Conservation (phyloP, 1,284 basidiomycete species). For the Marasmius sp. region DNA sequence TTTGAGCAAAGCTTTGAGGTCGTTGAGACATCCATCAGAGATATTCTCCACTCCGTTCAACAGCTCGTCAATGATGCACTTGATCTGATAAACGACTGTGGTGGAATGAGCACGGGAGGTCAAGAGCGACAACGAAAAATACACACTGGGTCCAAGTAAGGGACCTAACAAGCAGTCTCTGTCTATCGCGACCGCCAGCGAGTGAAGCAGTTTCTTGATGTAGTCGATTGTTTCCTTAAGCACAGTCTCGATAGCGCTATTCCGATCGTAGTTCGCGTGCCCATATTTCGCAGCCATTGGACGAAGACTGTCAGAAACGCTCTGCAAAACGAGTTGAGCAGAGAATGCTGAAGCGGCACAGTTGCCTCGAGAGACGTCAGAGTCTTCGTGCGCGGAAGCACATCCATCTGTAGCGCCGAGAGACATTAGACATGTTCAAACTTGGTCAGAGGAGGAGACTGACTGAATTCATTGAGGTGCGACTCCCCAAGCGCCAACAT, state of each 20-base stretch:
- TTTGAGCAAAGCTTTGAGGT: background rate
- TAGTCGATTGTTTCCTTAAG: conserved; percentile 51
- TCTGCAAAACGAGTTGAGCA: conserved; percentile 39
- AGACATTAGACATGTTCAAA: background rate
- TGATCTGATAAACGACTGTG: conserved; percentile 47
- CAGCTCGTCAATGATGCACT: conserved; percentile 44
- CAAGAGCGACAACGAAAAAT: conserved; percentile 5
- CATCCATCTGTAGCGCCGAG: background rate
- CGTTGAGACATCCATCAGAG: conserved; percentile 18
- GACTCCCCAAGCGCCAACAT: conserved; percentile 13
- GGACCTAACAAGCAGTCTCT: conserved; percentile 46
- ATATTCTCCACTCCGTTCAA: conserved; percentile 41
- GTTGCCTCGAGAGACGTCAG: conserved; percentile 10
- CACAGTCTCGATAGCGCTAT: conserved; percentile 43
- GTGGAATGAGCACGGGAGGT: conserved; percentile 3
- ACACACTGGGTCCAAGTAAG: conserved; percentile 50
- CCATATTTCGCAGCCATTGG: conserved; percentile 46
- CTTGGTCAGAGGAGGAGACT: background rate
- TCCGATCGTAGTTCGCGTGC: conserved; percentile 50
- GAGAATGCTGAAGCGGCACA: conserved; percentile 34
- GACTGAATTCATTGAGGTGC: background rate
- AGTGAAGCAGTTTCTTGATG: conserved; percentile 43
- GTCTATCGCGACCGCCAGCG: conserved; percentile 30
- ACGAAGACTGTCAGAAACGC: conserved; percentile 35
- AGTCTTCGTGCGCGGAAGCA: background rate